These are phyloP conservation scores for Phytopythium mirpurense DNA, from an alignment of 352 stramenopile genomes.

Conservation along the genomic window DNA sequence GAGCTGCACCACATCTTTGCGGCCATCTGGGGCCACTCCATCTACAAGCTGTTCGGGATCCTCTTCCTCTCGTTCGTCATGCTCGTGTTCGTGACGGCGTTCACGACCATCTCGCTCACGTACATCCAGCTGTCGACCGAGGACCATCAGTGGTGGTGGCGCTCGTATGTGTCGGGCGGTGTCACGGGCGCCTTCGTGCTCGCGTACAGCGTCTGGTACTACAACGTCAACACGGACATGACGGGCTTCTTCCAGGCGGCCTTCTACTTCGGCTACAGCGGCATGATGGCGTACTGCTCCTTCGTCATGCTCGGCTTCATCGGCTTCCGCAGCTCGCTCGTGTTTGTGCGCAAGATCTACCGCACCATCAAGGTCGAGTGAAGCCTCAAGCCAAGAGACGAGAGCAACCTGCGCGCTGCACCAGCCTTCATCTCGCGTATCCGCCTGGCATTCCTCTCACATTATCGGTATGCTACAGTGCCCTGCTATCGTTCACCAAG, in stretches of 20 bases:
- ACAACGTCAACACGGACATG: slow-evolving; percentile 93
- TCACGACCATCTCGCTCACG: slow-evolving; percentile 96
- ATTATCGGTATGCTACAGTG: slow-evolving; percentile 5
- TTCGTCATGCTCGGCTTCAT: slow-evolving; percentile 97
- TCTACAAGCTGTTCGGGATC: slow-evolving; percentile 98
- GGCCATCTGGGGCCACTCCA: slow-evolving; percentile 97
- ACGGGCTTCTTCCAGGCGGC: slow-evolving; percentile 93
- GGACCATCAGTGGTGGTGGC: slow-evolving; percentile 98
- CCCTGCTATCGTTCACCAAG: slow-evolving; percentile 8
- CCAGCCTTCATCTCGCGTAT: too few relatives aligned
- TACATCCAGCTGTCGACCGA: slow-evolving; percentile 98
- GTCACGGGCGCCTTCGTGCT: slow-evolving; percentile 96
- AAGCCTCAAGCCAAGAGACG: neutral
- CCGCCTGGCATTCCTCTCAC: too few relatives aligned
- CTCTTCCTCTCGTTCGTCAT: slow-evolving; percentile 95
- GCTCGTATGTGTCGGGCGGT: slow-evolving; percentile 92
- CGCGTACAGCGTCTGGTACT: slow-evolving; percentile 95
- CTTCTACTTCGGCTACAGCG: slow-evolving; percentile 99
- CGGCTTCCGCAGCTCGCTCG: slow-evolving; percentile 93
- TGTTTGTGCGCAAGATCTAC: slow-evolving; percentile 98
- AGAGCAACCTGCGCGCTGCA: neutral
- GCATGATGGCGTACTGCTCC: slow-evolving; percentile 95
- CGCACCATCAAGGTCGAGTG: slow-evolving; percentile 96
- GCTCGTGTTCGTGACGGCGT: slow-evolving; percentile 94
- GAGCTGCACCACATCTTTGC: slow-evolving; percentile 98